Conservation (phyloP, 257 asterid genomes). For the Nicotiana knightiana region DNA sequence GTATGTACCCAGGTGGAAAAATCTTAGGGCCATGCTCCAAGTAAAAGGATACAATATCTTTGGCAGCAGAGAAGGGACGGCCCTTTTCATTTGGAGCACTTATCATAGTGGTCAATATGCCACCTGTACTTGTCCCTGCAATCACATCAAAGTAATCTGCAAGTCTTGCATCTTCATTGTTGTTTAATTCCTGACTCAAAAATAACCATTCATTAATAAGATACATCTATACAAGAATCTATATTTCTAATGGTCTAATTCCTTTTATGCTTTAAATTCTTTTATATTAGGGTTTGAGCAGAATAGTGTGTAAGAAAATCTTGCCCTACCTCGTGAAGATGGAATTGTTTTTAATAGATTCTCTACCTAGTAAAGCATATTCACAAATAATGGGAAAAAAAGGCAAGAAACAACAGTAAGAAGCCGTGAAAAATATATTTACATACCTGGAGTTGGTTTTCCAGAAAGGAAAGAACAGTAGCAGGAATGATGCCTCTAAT, state of each 20-base stretch:
- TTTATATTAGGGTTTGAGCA: too few species aligned
- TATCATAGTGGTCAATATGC: conserved; percentile 45
- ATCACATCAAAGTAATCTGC: conserved; percentile 50
- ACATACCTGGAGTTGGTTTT: conserved; percentile 50
- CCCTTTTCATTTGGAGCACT: conserved; percentile 35
- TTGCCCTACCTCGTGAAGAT: too few species aligned
- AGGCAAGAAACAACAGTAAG: too few species aligned
- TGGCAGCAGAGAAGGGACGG: conserved; percentile 51
- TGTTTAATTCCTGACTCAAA: conserved; percentile 28
- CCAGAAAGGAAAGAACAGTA: conserved; percentile 44
- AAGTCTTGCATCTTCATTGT: conserved; percentile 37
- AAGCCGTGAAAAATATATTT: too few species aligned
- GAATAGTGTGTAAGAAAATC: too few species aligned
- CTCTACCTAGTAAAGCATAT: too few species aligned
- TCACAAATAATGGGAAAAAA: too few species aligned
- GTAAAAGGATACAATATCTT: conserved; percentile 47
- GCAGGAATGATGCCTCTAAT: conserved; percentile 64
- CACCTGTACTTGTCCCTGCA: conserved; percentile 60
- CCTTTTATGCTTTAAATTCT: too few species aligned
- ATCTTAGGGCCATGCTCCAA: conserved; percentile 34
- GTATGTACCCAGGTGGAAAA: conserved; percentile 23
- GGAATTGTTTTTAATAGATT: too few species aligned
- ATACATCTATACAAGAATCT: too few species aligned
- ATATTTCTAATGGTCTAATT: too few species aligned
- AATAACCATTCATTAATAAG: neutral